Evolutionary conservation across 345 rosid genomes (phyloP), one percentile per base, ranked within the genome.

Genomic region (Anacardium occidentale): DNA sequence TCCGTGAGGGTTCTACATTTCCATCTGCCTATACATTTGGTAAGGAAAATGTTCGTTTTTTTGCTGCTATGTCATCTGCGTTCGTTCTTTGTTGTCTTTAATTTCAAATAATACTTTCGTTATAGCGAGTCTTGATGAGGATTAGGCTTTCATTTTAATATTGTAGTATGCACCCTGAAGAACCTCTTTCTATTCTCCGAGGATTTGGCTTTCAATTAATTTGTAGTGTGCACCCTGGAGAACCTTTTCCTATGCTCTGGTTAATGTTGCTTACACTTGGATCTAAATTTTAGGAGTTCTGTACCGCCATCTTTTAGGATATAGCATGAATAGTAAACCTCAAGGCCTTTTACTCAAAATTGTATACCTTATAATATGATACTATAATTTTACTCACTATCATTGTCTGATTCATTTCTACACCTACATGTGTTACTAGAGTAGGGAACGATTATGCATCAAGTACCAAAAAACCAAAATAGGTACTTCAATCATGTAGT

Each of bases 21-120:
- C 99, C 99, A 4, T 91, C 93, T 58, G 85, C 97, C 66, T 95
- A 92, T 76, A 51, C 89, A 56, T 95, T 95, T 79, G 99, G 99
- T 95, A 83, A 78, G 88, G 37, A 22, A 55, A 32, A 53, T 68
- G 69, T 48, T 59, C 64, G 14, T 40, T 8, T 55, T 56, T 44
- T 17, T 0, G 52, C 15, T 52, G 34, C 12, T 40, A 6, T 47
- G 10, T 44, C 24, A 10, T 45, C 64, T 70, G 55, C 56, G n/a
- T 24, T 14, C 40, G 15, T 13, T 72, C 29, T 44, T 59, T 24
- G 21, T 40, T 62, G 37, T 62, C 11, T 4, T 7, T 13, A 34
- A 21, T 13, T 54, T 68, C 62, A 51, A 29, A 52, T 66, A n/a
- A 52, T 66, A 51, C 0, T 37, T 2, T 29, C 59, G 52, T 37